A percentile compares a stretch with the other conserved stretches of the same genome.
Conservation (phyloP, 257 asterid species). For the Haberlea rhodopensis region DNA sequence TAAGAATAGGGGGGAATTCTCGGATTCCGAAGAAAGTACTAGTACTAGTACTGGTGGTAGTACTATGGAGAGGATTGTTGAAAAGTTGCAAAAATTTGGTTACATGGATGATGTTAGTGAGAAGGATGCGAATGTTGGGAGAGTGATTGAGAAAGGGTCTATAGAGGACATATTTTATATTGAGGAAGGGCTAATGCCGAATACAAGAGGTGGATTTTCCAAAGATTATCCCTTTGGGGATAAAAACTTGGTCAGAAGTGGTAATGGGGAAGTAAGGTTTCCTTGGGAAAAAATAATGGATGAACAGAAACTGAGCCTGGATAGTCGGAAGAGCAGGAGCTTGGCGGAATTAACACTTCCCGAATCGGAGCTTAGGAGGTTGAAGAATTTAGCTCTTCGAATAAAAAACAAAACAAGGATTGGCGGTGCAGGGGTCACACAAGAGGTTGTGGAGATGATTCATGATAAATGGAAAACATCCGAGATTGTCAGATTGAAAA, state of each 20-base stretch:
- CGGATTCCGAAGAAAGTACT: conserved; percentile 68
- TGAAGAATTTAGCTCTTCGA: conserved; percentile 42
- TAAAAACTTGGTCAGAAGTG: conserved; percentile 35
- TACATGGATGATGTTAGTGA: conserved; percentile 63
- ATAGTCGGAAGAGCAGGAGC: conserved; percentile 50
- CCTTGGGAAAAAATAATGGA: conserved; percentile 72
- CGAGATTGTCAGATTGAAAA: conserved; percentile 81
- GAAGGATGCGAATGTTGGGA: conserved; percentile 30
- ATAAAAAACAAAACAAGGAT: conserved; percentile 43
- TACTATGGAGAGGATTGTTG: conserved; percentile 92
- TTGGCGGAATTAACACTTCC: conserved; percentile 55
- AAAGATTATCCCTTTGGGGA: conserved; percentile 57
- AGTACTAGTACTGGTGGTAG: conserved; percentile 56
- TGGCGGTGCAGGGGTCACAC: conserved; percentile 57
- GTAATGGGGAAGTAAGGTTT: conserved; percentile 50
- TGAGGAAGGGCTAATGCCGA: conserved; percentile 81
- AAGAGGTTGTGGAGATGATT: conserved; percentile 71
- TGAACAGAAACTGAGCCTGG: conserved; percentile 41
- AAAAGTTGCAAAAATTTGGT: conserved; percentile 82
- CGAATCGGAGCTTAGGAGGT: conserved; percentile 43
- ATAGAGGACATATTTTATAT: conserved; percentile 78
- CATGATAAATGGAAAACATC: conserved; percentile 80
- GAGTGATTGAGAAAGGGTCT: conserved; percentile 65
- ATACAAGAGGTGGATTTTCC: conserved; percentile 78
- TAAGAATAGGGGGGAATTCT: conserved; percentile 53